Evolutionary conservation across 1,139 yeast species (phyloP), one percentile per base, ranked within the genome.

Genomic region (Pichia kudriavzevii): DNA sequence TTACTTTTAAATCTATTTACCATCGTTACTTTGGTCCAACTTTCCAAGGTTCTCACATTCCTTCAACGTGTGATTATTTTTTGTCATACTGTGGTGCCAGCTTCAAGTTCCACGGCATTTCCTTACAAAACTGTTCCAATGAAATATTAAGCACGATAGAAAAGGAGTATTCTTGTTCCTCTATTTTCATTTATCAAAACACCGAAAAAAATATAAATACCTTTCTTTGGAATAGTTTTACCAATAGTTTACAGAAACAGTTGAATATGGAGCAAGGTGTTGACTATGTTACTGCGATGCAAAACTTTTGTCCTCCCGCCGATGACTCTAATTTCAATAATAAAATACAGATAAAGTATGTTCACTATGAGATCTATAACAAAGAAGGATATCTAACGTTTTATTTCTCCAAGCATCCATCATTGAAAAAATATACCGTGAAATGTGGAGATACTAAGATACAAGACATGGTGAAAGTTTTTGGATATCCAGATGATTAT

Each of bases 21-120:
- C 73, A 75, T 47, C 69, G 66, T 47, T 60, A 67, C 3, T 72
- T 76, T 52, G 83, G 83, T 0, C 81, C 81, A 3, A 75, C 82
- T 0, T 72, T 70, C 40, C 79, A 79, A 1, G 82, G 82, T 1
- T 29, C 32, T 8, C 28, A 39, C 17, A 46, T 49, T 22, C 2
- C 4, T 2, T 12, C 8, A 10, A 27, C 36, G 7, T 30, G 30
- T 15, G 54, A 46, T 31, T 72, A 69, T 43, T 53, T 63, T 6
- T 54, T 75, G 21, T 66, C 73, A 24, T 75, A 75, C 45, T 74
- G 75, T 1, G 82, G 82, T 0, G 59, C 75, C 3, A 58, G 71
- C 0, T 74, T 74, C 50, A 60, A 57, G 44, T 75, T 67, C 43
- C 46, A 48, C 25, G 48, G 61, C 4, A 26, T 51, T 7, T 31